A percentile compares a stretch with the other conserved stretches of the same genome.
Conservation (phyloP, 768 basidiomycete genomes). For the Kwoniella dejecticola region DNA sequence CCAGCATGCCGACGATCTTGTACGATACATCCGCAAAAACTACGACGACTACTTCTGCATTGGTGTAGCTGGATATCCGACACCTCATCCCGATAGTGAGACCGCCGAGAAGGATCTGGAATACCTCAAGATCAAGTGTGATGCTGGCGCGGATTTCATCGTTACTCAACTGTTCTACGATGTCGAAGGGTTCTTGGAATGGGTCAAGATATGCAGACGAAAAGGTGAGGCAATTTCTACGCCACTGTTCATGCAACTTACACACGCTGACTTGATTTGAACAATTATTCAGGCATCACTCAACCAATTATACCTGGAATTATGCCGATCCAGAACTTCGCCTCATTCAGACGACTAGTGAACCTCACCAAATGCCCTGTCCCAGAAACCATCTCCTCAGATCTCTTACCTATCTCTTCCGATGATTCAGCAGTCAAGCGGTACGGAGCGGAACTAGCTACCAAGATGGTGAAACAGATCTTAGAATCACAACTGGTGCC, state of each 20-base stretch:
- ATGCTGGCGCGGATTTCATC: constrained; percentile 94
- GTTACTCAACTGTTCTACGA: constrained; percentile 98
- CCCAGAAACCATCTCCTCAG: constrained; percentile 66
- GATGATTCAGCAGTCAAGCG: constrained; percentile 94
- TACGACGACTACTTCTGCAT: constrained; percentile 85
- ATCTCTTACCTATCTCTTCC: constrained; percentile 78
- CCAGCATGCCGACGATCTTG: constrained; percentile 82
- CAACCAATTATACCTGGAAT: constrained; percentile 92
- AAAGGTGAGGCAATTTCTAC: constrained; percentile 63
- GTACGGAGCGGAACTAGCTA: constrained; percentile 84
- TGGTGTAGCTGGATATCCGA: constrained; percentile 92
- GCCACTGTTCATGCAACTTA: not conserved
- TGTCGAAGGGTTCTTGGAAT: constrained; percentile 76
- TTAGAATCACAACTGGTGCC: constrained; percentile 53
- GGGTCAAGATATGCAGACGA: constrained; percentile 71
- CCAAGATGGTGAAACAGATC: constrained; percentile 72
- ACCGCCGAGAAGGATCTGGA: constrained; percentile 60
- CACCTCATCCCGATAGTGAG: constrained; percentile 57
- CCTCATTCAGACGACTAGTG: constrained; percentile 85
- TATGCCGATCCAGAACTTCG: constrained; percentile 97
- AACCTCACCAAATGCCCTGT: constrained; percentile 83
- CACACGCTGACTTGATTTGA: not conserved
- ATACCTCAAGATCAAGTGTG: constrained; percentile 79
- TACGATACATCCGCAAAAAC: constrained; percentile 81
- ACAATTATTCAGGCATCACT: constrained; percentile 70